Conservation (phyloP, 108 stramenopile species). For the Fragilariopsis cylindrus region DNA sequence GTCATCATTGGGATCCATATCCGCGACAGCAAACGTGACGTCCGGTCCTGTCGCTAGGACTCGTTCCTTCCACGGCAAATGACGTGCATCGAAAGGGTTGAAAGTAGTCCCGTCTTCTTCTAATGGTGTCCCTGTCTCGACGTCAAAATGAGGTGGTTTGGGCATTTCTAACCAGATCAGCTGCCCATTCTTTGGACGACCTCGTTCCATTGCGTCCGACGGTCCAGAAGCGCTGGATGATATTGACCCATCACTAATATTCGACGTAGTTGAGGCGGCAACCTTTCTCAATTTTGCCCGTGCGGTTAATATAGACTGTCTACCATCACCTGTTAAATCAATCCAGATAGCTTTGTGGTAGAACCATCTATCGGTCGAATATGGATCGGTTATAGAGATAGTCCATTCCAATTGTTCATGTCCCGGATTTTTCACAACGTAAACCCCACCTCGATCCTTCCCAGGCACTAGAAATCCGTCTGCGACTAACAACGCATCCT, state of each 20-base stretch:
- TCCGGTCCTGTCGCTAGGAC: conserved; percentile 92
- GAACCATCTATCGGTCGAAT: conserved; percentile 74
- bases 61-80: conserved; percentile 82
- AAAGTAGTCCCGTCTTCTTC: conserved; percentile 81
- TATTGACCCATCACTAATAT: conserved; percentile 17
- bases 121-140: conserved; percentile 65
- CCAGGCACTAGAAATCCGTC: conserved; percentile 97
- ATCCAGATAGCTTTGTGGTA: conserved; percentile 94
- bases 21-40: conserved; percentile 94
- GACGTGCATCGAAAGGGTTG: conserved; percentile 69
- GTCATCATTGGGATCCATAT: conserved; percentile 83
- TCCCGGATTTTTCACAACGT: conserved; percentile 78
- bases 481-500: conserved; percentile 83
- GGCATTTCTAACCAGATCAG: conserved; percentile 88
- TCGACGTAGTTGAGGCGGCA: neutral
- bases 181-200: conserved; percentile 58
- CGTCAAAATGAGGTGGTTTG: conserved; percentile 62
- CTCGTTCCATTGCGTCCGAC: neutral
- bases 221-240: neutral
- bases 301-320: conserved; percentile 88
- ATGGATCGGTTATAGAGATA: conserved; percentile 54
- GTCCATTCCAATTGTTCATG: conserved; percentile 59
- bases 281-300: conserved; percentile 66
- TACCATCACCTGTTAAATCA: conserved; percentile 87
- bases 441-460: conserved; percentile 90